Base-by-base conservation (phyloP, 345 rosid genomes). In the Cardiospermum halicacabum region DNA sequence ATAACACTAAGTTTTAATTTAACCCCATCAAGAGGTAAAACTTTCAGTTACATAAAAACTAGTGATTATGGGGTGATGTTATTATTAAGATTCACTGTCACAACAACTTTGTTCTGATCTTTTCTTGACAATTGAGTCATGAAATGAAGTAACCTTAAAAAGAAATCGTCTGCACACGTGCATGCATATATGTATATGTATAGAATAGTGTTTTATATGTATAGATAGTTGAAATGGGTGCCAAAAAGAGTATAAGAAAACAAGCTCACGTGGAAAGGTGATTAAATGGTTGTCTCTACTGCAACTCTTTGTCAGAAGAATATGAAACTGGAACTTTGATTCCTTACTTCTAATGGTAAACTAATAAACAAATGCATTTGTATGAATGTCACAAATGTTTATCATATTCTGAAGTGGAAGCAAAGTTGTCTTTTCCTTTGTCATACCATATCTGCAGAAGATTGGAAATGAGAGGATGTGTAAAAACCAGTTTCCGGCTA, bases 301-400 rank as follows among this genome's bases (percentile, higher is more conserved):
- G 78, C 75, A 61, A 53, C 75, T 68, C 19, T 58, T 42, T 79
- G 77, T 77, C 82, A 64, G 80, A 47, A 31, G 80, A 79, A 75
- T 77, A 75, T 73, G 80, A 75, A 70, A 65, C 69, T 58, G 47
- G 72, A 68, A 83, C 78, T 82, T 65, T 83, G 84, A 79, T 82
- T 36, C 86, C 82, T 53, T 75, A 62, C 58, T 45, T 65, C 66
- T 67, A 34, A 42, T 62, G 53, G 54, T 76, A 55, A 71, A 74
- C 60, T 48, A 72, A 63, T 16, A n/a, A 24, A 0, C 8, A 34
- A n/a, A n/a, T n/a, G n/a, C n/a, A n/a, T n/a, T n/a, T n/a, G n/a
- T n/a, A n/a, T n/a, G n/a, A n/a, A n/a, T n/a, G n/a, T n/a, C n/a
- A n/a, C n/a, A n/a, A n/a, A n/a, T n/a, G 51, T 16, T 40, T 4